A percentile compares a stretch with the other conserved stretches of the same genome.
Conservation (phyloP, 108 stramenopile genomes). For the Discostella pseudostelligera region DNA sequence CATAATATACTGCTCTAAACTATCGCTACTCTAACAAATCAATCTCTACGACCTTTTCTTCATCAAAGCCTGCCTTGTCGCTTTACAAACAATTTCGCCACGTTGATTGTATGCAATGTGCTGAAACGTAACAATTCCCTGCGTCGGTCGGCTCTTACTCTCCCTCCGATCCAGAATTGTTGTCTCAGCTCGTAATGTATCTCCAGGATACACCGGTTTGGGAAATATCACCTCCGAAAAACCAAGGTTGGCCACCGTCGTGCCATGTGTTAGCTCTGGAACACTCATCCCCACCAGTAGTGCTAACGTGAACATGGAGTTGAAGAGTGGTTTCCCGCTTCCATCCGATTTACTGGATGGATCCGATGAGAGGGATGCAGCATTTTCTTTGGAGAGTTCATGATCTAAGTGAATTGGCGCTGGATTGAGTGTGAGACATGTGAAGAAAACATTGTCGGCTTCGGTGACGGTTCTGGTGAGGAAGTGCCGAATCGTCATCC, state of each 20-base stretch:
- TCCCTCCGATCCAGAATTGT: slow-evolving; percentile 40
- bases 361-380: slow-evolving; percentile 13
- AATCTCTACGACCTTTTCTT: slow-evolving; percentile 33
- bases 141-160: slow-evolving; percentile 43
- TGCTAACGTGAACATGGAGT: slow-evolving; percentile 53
- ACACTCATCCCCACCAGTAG: slow-evolving; percentile 50
- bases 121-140: slow-evolving; percentile 46
- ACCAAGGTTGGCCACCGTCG: slow-evolving; percentile 51
- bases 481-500: slow-evolving; percentile 35
- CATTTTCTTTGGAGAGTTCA: slow-evolving; percentile 39
- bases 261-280: slow-evolving; percentile 45
- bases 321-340: slow-evolving; percentile 45
- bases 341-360: background rate
- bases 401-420: slow-evolving; percentile 48
- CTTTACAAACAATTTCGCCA: slow-evolving; percentile 43
- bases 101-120: slow-evolving; percentile 49
- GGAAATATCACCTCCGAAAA: slow-evolving; percentile 51
- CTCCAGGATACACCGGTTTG: slow-evolving; percentile 49
- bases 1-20: too few relatives aligned
- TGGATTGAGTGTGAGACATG: slow-evolving; percentile 48
- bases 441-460: slow-evolving; percentile 49
- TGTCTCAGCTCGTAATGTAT: slow-evolving; percentile 45
- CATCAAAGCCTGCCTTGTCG: slow-evolving; percentile 49
- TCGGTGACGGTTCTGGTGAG: slow-evolving; percentile 48
- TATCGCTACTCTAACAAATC: too few relatives aligned